A percentile compares a stretch with the other conserved stretches of the same genome.
Evolutionary conservation across 2,329 filamentous ascomycete genomes (phyloP).

Genomic region (Tolypocladium capitatum): DNA sequence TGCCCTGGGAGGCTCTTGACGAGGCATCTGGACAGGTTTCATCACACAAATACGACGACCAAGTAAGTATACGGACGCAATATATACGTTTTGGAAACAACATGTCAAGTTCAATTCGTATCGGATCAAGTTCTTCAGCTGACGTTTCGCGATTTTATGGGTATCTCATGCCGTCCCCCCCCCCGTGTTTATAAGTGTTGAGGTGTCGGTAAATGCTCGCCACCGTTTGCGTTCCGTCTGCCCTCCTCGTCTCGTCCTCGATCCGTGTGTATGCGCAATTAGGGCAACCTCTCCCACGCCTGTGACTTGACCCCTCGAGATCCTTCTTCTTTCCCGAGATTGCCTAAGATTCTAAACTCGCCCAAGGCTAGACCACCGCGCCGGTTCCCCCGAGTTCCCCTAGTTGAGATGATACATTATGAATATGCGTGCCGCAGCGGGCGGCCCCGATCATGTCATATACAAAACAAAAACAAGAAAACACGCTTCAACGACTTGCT

Average conservation of each 20-base stretch:
- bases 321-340: not conserved
- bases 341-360: not conserved
- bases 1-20: not conserved
- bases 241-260: not conserved
- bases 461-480: conserved; percentile 6
- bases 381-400: not conserved
- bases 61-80: not conserved
- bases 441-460: not conserved
- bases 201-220: not conserved
- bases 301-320: not conserved
- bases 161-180: not conserved
- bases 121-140: not conserved
- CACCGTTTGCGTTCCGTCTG: not conserved
- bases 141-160: not conserved
- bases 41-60: not conserved
- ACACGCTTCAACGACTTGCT: conserved; percentile 5
- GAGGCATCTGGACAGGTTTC: not conserved
- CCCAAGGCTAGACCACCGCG: not conserved
- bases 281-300: not conserved
- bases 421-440: not conserved
- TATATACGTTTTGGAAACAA: not conserved
- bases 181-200: not conserved
- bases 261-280: not conserved
- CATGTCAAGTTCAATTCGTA: not conserved
- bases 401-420: not conserved